phyloP scores from a whole-genome alignment of 179 eudicot species.

The Beta lomatogona region DNA sequence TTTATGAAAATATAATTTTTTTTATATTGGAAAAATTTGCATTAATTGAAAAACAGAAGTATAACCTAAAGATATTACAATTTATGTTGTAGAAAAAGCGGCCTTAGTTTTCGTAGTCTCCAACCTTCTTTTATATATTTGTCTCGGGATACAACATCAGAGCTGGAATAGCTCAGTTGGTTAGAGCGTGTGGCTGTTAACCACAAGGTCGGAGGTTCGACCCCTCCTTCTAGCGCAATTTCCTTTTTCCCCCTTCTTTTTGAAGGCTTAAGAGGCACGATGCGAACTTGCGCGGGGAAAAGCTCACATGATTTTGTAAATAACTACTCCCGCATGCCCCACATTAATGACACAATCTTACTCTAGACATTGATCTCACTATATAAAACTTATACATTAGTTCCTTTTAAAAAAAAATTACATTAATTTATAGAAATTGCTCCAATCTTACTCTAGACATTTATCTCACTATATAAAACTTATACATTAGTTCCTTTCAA shows the following conservation, averaged over 20 bases:
- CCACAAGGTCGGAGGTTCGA: slow-evolving; percentile 98
- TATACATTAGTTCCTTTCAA: too few species aligned
- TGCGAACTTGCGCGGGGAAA: slow-evolving; percentile 91
- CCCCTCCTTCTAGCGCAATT: slow-evolving; percentile 77
- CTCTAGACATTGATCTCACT: too few species aligned
- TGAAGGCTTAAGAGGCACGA: slow-evolving; percentile 54
- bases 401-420: too few species aligned
- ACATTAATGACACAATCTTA: too few species aligned
- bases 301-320: slow-evolving; percentile 80
- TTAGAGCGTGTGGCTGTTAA: slow-evolving; percentile 97
- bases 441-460: too few species aligned
- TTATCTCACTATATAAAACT: too few species aligned
- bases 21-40: too few species aligned
- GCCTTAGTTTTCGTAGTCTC: too few species aligned
- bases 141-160: neutral
- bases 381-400: too few species aligned
- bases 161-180: slow-evolving; percentile 99
- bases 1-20: too few species aligned
- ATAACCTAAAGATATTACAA: neutral
- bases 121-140: neutral
- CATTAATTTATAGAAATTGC: too few species aligned
- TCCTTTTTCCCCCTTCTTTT: neutral
- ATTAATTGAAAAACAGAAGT: too few species aligned
- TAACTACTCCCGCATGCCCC: slow-evolving; percentile 58
- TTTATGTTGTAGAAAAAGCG: neutral